Evolutionary conservation across 176 grass and related monocot genomes (phyloP).

Genomic region (Phoenix roebelenii): DNA sequence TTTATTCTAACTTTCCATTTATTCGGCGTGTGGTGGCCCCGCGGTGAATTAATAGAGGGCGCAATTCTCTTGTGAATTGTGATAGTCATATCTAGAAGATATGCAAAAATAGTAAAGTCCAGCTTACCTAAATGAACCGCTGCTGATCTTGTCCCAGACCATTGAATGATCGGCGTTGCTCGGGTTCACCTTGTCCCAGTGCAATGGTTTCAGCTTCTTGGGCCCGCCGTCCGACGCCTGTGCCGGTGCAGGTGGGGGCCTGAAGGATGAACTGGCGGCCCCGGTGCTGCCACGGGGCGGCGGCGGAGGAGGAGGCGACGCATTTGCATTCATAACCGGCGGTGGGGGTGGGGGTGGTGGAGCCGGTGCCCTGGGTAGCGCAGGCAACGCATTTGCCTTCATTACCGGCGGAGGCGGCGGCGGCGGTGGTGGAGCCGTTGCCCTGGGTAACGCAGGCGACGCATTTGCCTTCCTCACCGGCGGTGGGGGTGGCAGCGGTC

Average conservation of each 20-base stretch:
- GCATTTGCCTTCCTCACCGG: conserved; percentile 28
- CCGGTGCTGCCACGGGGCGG: background rate
- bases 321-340: conserved; percentile 33
- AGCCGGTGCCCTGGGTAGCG: conserved; percentile 30
- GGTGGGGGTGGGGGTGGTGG: conserved; percentile 45
- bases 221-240: conserved; percentile 20
- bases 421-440: background rate
- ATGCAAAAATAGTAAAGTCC: too few species aligned
- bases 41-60: too few species aligned
- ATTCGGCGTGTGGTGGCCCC: too few species aligned
- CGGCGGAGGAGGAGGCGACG: conserved; percentile 19
- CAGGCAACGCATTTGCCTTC: conserved; percentile 22
- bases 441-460: conserved; percentile 13
- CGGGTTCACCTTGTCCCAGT: conserved; percentile 90
- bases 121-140: conserved; percentile 88
- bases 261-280: conserved; percentile 22
- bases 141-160: conserved; percentile 94
- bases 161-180: conserved; percentile 72
- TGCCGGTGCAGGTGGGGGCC: conserved; percentile 42
- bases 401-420: conserved; percentile 20
- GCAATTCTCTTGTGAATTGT: too few species aligned
- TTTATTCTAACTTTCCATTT: too few species aligned
- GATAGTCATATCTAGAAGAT: too few species aligned
- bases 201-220: conserved; percentile 81
- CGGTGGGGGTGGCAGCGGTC: conserved; percentile 10